These are phyloP conservation scores for Colletotrichum horii DNA, from an alignment of 2,329 filamentous ascomycete species.

Conservation along the genomic window DNA sequence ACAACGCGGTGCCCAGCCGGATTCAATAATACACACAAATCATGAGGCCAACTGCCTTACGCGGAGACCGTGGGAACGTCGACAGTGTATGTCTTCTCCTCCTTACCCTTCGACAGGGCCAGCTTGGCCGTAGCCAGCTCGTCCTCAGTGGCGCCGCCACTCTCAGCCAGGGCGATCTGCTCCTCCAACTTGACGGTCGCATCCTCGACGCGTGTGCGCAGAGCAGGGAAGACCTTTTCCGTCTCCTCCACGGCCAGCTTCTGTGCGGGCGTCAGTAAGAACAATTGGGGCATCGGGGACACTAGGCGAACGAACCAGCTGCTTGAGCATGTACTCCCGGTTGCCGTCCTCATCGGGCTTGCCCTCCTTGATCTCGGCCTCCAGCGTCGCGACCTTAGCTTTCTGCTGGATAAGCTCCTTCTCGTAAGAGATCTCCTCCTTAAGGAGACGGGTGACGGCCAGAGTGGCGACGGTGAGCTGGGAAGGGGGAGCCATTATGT, in stretches of 20 bases:
- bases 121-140: constrained; percentile 63
- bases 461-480: constrained; percentile 80
- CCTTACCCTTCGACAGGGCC: constrained; percentile 55
- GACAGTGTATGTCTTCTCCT: constrained; percentile 26
- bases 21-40: neutral
- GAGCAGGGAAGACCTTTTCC: constrained; percentile 76
- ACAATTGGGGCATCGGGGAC: accelerated
- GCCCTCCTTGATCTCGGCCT: constrained; percentile 59
- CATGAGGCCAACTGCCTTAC: neutral
- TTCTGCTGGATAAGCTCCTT: constrained; percentile 81
- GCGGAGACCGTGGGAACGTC: neutral
- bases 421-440: constrained; percentile 91
- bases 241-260: constrained; percentile 86
- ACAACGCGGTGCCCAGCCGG: neutral
- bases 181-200: constrained; percentile 77
- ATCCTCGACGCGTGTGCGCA: constrained; percentile 74
- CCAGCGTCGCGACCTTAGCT: constrained; percentile 71
- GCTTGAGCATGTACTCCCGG: constrained; percentile 78
- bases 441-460: constrained; percentile 82
- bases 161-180: constrained; percentile 70
- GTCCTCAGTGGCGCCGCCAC: constrained; percentile 46
- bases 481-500: constrained; percentile 75
- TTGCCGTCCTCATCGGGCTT: constrained; percentile 71
- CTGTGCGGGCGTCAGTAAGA: constrained; percentile 47
- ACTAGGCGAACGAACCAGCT: constrained; percentile 70